phyloP scores from a whole-genome alignment of 2,329 filamentous ascomycete genomes.

The Aureobasidium sp. region DNA sequence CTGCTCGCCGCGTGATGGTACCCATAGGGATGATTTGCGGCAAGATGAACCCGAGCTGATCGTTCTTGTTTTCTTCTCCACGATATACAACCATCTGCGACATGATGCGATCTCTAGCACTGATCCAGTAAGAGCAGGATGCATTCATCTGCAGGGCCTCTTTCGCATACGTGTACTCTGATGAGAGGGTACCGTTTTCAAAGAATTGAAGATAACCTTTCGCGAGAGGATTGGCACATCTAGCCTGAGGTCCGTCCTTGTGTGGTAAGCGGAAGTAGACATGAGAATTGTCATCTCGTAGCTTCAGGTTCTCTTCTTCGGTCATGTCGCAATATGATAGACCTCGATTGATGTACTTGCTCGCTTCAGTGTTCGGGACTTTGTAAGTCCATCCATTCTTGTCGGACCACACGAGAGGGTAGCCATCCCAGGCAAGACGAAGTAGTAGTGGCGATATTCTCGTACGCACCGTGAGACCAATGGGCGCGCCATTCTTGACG shows the following conservation, averaged over 20 bases:
- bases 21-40: conserved; percentile 98
- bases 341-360: conserved; percentile 61
- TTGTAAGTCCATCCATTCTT: conserved; percentile 88
- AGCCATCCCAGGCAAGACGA: conserved; percentile 76
- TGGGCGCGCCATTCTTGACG: conserved; percentile 55
- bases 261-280: conserved; percentile 91
- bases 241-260: conserved; percentile 80
- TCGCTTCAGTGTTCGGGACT: conserved; percentile 54
- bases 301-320: conserved; percentile 58
- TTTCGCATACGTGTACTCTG: conserved; percentile 82
- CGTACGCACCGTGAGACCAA: conserved; percentile 76
- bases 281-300: conserved; percentile 59
- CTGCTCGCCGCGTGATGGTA: conserved; percentile 85
- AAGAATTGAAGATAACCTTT: conserved; percentile 89
- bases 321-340: conserved; percentile 67
- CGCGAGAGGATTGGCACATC: conserved; percentile 80
- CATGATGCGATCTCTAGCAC: conserved; percentile 82
- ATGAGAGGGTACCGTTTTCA: conserved; percentile 78
- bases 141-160: conserved; percentile 98
- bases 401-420: conserved; percentile 89
- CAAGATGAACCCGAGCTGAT: conserved; percentile 67
- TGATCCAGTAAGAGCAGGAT: conserved; percentile 99
- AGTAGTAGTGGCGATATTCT: conserved; percentile 83
- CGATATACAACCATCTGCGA: conserved; percentile 94
- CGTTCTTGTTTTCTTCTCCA: conserved; percentile 40